Evolutionary conservation across 2,329 filamentous ascomycete species (phyloP).

Genomic region (Penicillium sp.): DNA sequence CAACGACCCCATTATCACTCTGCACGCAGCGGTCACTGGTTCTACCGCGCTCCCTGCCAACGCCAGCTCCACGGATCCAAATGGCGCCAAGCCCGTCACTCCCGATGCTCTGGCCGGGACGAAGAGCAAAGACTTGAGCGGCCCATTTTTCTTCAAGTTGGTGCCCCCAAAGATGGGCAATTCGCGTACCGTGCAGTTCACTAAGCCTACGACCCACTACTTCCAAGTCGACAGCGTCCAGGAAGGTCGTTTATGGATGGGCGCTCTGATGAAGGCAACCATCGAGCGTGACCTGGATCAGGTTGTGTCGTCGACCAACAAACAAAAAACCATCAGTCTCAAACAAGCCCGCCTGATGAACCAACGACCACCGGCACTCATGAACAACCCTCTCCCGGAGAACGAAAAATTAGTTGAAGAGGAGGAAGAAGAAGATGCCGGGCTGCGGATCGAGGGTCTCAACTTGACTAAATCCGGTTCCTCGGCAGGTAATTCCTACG

Average conservation of each 20-base stretch:
- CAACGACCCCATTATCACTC: conserved; percentile 81
- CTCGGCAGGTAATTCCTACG: conserved; percentile 12
- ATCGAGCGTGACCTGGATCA: conserved; percentile 84
- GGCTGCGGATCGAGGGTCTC: conserved; percentile 29
- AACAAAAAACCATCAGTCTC: conserved; percentile 93
- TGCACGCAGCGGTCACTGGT: conserved; percentile 89
- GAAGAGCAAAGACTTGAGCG: conserved; percentile 52
- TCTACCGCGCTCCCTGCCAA: conserved; percentile 64
- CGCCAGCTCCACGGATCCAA: conserved; percentile 36
- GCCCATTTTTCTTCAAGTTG: conserved; percentile 97
- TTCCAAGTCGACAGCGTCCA: conserved; percentile 92
- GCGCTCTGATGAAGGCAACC: conserved; percentile 95
- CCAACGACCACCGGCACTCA: conserved; percentile 84
- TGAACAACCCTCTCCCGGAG: conserved; percentile 53
- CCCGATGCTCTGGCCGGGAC: conserved; percentile 33
- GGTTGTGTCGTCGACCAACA: conserved; percentile 85
- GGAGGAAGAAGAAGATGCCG: conserved; percentile 29
- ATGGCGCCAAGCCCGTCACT: conserved; percentile 30
- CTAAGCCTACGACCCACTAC: conserved; percentile 94
- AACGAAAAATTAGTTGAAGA: conserved; percentile 18
- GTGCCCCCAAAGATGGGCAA: conserved; percentile 85
- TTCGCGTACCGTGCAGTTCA: conserved; percentile 91
- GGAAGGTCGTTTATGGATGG: conserved; percentile 95
- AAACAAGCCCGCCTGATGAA: conserved; percentile 84
- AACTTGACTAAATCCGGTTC: conserved; percentile 30